These are phyloP conservation scores for Xylaria sp. DNA, from an alignment of 2,329 filamentous ascomycete genomes.

Conservation along the genomic window DNA sequence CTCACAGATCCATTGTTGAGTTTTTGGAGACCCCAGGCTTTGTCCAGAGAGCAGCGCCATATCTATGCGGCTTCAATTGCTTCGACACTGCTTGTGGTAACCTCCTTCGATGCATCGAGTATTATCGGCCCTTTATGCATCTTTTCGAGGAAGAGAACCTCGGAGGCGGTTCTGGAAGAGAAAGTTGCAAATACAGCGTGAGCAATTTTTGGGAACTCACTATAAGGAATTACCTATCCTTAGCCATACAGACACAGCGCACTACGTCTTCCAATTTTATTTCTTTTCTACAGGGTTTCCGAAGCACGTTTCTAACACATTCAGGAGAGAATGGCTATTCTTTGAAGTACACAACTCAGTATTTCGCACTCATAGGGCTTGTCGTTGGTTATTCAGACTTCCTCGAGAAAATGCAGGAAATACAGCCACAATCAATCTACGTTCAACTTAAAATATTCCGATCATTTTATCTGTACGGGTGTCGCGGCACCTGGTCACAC, in stretches of 20 bases:
- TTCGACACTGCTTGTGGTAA: not conserved
- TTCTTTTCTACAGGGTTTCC: not conserved
- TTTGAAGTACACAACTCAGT: not conserved
- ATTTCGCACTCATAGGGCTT: not conserved
- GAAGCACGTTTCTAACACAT: not conserved
- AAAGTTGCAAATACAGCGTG: too few relatives aligned
- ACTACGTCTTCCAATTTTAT: not conserved
- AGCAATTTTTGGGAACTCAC: not conserved
- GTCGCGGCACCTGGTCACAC: not conserved
- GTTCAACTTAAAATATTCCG: not conserved
- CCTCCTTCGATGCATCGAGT: not conserved
- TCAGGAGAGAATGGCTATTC: not conserved
- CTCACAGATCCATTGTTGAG: slow-evolving; percentile 15
- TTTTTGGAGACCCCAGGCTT: slow-evolving; percentile 9
- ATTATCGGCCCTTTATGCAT: not conserved
- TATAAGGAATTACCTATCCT: not conserved
- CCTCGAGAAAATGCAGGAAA: not conserved
- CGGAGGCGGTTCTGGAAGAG: too few relatives aligned
- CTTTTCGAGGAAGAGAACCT: not conserved
- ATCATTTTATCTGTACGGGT: too few relatives aligned
- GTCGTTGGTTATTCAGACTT: not conserved
- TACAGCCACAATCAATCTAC: not conserved
- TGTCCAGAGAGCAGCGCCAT: not conserved
- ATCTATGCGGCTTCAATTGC: not conserved
- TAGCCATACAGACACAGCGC: not conserved